Evolutionary conservation across 179 eudicot species (phyloP), one percentile per base, ranked within the genome.

Genomic region (Carnegiea gigantea): DNA sequence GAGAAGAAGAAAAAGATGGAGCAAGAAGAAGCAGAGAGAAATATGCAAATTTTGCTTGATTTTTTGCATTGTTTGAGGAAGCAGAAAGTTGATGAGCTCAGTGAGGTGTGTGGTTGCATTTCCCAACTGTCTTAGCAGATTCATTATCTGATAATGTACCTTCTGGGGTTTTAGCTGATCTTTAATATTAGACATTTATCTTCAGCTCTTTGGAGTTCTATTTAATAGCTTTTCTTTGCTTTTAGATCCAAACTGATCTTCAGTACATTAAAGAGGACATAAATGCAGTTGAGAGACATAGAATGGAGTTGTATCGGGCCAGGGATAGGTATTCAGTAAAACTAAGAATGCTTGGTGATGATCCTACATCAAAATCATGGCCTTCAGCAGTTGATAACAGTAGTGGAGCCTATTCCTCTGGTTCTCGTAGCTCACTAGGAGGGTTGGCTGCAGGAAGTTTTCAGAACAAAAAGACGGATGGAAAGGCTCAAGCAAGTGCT

Each of bases 21-120:
- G 85, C 98, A 93, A 87, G 95, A 93, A 86, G 98, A 94, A 86
- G 95, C 97, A 73, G 97, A 94, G 91, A 93, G 92, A 90, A 94
- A 91, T 79, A 90, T 93, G 97, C 95, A 94, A 72, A 93, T 93
- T 85, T 83, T 94, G 83, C 80, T 88, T 30, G 97, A 94, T 81
- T 94, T 93, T 86, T 71, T 94, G 86, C 90, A 91, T 75, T 88
- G 91, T 82, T 85, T 94, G 83, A 91, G 92, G 90, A 93, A 90
- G 86, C 92, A 93, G 87, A 94, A 92, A 87, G 91, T 86, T 38
- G 92, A 91, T 71, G 93, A 90, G 86, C 93, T 94, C 68, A 89
- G 82, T 79, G 95, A 94, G 98, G 98, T 91, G 53, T 81, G 88
- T 84, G 76, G 74, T 77, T 33, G 54, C 46, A 12, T 36, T 18